Evolutionary conservation across 139 green algal genomes (phyloP).

Genomic region (Limnomonas spitsbergensis): DNA sequence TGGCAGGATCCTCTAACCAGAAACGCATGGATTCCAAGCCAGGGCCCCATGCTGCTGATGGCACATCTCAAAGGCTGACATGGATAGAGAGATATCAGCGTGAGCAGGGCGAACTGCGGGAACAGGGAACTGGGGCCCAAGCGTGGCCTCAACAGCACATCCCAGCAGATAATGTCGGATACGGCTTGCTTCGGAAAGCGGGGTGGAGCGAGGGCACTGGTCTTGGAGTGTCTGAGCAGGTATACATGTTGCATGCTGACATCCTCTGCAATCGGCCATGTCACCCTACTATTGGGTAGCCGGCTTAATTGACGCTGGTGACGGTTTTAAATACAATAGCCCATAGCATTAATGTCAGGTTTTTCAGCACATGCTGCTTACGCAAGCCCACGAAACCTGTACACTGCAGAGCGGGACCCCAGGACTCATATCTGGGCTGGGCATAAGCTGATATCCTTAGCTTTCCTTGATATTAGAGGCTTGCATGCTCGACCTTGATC

Average conservation of each 20-base stretch:
- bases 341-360: not conserved
- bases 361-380: too few relatives aligned
- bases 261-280: not conserved
- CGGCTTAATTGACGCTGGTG: not conserved
- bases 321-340: not conserved
- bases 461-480: too few relatives aligned
- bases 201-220: conserved; percentile 52
- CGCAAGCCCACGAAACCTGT: too few relatives aligned
- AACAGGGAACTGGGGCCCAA: not conserved
- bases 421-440: too few relatives aligned
- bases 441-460: too few relatives aligned
- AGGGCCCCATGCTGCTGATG: not conserved
- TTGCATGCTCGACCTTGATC: too few relatives aligned
- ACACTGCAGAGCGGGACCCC: too few relatives aligned
- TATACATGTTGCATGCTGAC: not conserved
- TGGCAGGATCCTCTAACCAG: not conserved
- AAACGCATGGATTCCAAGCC: not conserved
- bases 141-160: not conserved
- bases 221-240: conserved; percentile 41
- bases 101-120: not conserved
- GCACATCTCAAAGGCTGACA: not conserved
- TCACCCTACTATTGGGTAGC: not conserved
- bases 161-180: conserved; percentile 23
- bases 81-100: not conserved
- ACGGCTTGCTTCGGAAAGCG: conserved; percentile 49